Evolutionary conservation across 768 basidiomycete species (phyloP), one percentile per base, ranked within the genome.

Genomic region (Favolaschia claudopus): DNA sequence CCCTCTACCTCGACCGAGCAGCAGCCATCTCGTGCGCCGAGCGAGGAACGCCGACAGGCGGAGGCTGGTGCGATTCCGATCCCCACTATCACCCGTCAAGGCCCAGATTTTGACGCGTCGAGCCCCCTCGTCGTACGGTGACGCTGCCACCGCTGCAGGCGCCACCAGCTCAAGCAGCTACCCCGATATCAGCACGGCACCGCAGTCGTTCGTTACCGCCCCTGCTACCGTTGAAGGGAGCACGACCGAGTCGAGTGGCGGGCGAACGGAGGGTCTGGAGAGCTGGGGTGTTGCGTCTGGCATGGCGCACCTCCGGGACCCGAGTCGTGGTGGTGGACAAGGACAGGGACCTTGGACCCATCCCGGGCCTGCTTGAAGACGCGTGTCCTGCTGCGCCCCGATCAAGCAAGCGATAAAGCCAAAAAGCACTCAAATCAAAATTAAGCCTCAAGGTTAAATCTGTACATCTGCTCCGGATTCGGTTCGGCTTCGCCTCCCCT

Each of bases 151-250:
- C 40, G 28, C 57, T 33, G 43, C 58, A 66, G 42, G 58, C 49
- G 60, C 36, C 29, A 67, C 70, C 31, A 59, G 39, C 59, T 67
- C 65, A 55, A 77, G 70, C 60, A 83, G 83, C 65, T 83, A 76
- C 34, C 80, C 82, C 0, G 88, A 88, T 69, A 80, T 91, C 67
- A 90, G 89, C 70, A 88, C 88, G 0, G 89, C 89, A 13, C 80
- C 84, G 3, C 80, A 80, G 57, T 91, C 89, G 54, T 89, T 90
- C 63, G 80, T 91, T 20, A 89, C 89, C 5, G 82, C 84, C 17
- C 80, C 90, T 37, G 80, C 82, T 43, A 89, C 87, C 7, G 69
- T 88, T 12, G 79, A 80, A 15, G 83, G 84, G 22, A 46, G 57
- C 25, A 79, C 82, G 67, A 87, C 87, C 17, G 86, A 84, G 39